Conservation (phyloP, 371 early-diverging fungal species). For the Mortierella sp. region DNA sequence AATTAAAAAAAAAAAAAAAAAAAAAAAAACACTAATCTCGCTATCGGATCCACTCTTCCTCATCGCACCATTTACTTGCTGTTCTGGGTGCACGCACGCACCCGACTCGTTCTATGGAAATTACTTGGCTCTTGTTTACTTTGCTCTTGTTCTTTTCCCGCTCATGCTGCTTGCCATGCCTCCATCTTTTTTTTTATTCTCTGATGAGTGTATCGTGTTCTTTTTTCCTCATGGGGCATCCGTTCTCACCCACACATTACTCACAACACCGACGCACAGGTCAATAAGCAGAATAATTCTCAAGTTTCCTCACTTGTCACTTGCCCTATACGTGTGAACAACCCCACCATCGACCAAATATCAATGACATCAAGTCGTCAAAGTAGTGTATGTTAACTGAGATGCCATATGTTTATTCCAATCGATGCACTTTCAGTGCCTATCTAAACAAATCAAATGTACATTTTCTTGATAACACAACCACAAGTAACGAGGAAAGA, state of each 20-base stretch:
- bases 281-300: neutral
- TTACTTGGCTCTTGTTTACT: slow-evolving; percentile 8
- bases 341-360: neutral
- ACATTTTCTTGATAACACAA: neutral
- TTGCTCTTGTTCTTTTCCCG: neutral
- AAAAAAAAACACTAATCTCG: neutral
- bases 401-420: neutral
- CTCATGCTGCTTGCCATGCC: neutral
- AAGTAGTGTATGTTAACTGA: neutral
- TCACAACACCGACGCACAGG: neutral
- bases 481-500: neutral
- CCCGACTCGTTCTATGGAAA: slow-evolving; percentile 4
- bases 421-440: neutral
- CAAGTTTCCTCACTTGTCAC: neutral
- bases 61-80: slow-evolving; percentile 6
- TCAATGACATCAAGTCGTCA: neutral
- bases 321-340: neutral
- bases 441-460: neutral
- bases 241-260: neutral
- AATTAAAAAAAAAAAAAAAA: too few species aligned
- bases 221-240: neutral
- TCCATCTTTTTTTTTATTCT: neutral
- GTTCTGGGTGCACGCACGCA: slow-evolving; percentile 3
- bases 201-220: too few species aligned
- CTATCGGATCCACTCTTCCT: slow-evolving; percentile 2